Evolutionary conservation across 306 rosid species (phyloP).

Genomic region (Dicorynia guianensis): DNA sequence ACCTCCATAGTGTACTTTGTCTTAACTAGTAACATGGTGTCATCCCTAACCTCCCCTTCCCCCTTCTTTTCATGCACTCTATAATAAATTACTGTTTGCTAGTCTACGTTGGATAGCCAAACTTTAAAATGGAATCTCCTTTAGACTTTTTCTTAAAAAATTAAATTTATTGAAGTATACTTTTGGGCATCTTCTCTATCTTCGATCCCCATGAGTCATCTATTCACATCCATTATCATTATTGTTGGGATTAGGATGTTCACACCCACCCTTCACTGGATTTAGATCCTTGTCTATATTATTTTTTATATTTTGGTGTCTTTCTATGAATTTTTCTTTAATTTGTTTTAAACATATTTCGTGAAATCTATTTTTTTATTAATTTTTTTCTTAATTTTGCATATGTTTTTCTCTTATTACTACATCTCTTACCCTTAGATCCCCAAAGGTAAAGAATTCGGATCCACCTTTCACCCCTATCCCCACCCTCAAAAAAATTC

Average conservation of each 20-base stretch:
- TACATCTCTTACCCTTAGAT: too few species aligned
- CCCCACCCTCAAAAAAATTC: too few species aligned
- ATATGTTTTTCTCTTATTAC: too few species aligned
- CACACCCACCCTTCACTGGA: too few species aligned
- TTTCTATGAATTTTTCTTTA: too few species aligned
- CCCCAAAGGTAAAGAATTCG: too few species aligned
- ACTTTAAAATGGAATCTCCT: conserved; percentile 43
- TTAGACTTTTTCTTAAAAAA: conserved; percentile 14
- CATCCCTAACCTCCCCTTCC: conserved; percentile 2
- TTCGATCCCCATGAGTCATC: neutral
- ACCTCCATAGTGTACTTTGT: conserved; percentile 31
- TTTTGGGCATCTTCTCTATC: neutral
- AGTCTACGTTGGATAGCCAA: conserved; percentile 38
- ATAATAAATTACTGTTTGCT: neutral
- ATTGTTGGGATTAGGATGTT: neutral
- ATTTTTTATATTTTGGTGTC: too few species aligned
- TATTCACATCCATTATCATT: neutral
- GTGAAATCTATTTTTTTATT: too few species aligned
- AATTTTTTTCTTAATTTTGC: too few species aligned
- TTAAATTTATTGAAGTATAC: neutral
- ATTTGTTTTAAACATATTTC: too few species aligned
- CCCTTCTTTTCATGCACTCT: neutral
- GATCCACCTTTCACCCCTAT: too few species aligned
- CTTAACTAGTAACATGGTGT: conserved; percentile 31
- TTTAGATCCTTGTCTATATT: too few species aligned